Evolutionary conservation across 139 green algal genomes (phyloP).

Genomic region (Chlorella sp.): DNA sequence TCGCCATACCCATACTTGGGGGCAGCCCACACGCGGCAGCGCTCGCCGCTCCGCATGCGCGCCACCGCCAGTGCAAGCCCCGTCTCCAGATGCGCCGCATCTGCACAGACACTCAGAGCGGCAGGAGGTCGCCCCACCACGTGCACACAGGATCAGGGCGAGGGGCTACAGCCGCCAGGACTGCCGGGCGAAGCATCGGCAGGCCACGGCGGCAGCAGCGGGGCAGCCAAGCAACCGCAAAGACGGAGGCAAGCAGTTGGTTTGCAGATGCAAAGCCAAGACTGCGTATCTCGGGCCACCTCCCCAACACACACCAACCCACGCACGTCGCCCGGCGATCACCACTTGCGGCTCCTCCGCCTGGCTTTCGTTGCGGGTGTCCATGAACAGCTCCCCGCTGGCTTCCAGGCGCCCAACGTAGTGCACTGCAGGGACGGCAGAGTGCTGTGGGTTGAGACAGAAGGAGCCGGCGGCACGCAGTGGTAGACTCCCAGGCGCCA

Average conservation of each 20-base stretch:
- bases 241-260: no score
- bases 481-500: neutral
- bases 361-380: slow-evolving; percentile 59
- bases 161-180: neutral
- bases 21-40: slow-evolving; percentile 56
- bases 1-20: slow-evolving; percentile 58
- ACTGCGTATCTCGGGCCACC: neutral
- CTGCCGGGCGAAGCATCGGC: neutral
- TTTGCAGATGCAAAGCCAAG: no score
- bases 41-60: slow-evolving; percentile 74
- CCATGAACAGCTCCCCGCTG: slow-evolving; percentile 70
- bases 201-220: neutral
- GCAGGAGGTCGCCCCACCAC: no score
- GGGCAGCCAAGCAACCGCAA: no score
- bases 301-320: neutral
- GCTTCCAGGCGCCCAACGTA: slow-evolving; percentile 58
- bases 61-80: slow-evolving; percentile 71
- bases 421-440: slow-evolving; percentile 67
- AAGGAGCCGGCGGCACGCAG: no score
- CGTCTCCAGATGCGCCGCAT: slow-evolving; percentile 41
- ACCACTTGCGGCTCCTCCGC: slow-evolving; percentile 53
- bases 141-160: neutral
- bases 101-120: no score
- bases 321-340: slow-evolving; percentile 74
- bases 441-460: neutral